Percentiles rank a stretch among this genome's conserved stretches.
phyloP scores from a whole-genome alignment of 352 stramenopile genomes.

The Pseudoperonospora humuli region DNA sequence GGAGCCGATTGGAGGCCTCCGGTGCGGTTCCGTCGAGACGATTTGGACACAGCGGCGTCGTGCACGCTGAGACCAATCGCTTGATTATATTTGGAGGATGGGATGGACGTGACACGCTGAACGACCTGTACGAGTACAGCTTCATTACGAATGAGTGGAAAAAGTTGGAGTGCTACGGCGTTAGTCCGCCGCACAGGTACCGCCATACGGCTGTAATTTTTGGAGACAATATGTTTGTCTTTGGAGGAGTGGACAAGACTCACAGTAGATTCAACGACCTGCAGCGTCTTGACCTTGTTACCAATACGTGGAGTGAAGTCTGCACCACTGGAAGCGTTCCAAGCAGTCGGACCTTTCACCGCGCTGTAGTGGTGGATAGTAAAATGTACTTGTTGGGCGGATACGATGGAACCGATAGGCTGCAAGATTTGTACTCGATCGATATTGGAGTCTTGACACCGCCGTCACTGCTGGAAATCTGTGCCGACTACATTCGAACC shows the following conservation, averaged over 20 bases:
- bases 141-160: conserved; percentile 66
- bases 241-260: conserved; percentile 85
- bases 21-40: conserved; percentile 51
- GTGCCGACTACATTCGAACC: conserved; percentile 54
- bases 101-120: conserved; percentile 81
- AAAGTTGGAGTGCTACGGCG: conserved; percentile 45
- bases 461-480: conserved; percentile 65
- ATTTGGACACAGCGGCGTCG: conserved; percentile 79
- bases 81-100: conserved; percentile 83
- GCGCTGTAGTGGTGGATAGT: conserved; percentile 63
- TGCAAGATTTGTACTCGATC: conserved; percentile 82
- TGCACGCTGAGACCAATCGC: conserved; percentile 56
- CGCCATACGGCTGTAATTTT: conserved; percentile 80
- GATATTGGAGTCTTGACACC: conserved; percentile 72
- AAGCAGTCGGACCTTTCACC: conserved; percentile 83
- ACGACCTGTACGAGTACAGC: conserved; percentile 76
- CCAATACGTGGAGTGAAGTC: conserved; percentile 80
- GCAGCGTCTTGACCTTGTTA: conserved; percentile 65
- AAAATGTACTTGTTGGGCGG: conserved; percentile 84
- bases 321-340: conserved; percentile 75
- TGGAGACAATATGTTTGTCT: conserved; percentile 84
- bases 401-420: conserved; percentile 77
- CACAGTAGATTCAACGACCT: conserved; percentile 85
- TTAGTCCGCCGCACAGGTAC: conserved; percentile 68
- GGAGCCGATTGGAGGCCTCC: conserved; percentile 38